Percentiles rank a stretch among this genome's conserved stretches.
Evolutionary conservation across 2,329 filamentous ascomycete genomes (phyloP).

Genomic region (Hypoxylon sp.): DNA sequence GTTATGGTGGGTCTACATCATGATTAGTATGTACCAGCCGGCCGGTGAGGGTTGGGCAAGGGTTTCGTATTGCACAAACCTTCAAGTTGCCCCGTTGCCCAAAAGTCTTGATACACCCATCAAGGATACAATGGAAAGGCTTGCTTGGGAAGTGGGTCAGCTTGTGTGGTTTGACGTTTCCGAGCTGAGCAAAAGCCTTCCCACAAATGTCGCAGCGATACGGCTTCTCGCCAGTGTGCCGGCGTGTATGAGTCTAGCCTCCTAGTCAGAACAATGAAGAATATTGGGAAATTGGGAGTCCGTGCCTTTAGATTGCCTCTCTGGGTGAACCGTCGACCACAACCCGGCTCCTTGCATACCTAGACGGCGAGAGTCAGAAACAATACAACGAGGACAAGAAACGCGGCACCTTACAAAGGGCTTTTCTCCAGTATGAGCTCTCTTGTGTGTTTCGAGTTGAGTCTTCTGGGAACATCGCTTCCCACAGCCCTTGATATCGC

Average conservation of each 20-base stretch:
- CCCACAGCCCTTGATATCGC: slow-evolving; percentile 77
- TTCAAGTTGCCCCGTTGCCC: slow-evolving; percentile 93
- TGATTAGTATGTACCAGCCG: slow-evolving; percentile 7
- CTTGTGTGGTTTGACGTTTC: slow-evolving; percentile 44
- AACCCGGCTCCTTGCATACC: slow-evolving; percentile 41
- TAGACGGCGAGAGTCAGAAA: slow-evolving; percentile 17
- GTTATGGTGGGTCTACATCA: slow-evolving; percentile 76
- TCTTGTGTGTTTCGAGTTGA: slow-evolving; percentile 88
- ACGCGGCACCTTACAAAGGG: slow-evolving; percentile 77
- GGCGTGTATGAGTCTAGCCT: slow-evolving; percentile 28
- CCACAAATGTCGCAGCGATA: slow-evolving; percentile 34
- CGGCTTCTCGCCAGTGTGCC: slow-evolving; percentile 39
- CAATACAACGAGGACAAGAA: neutral
- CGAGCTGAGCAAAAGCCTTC: slow-evolving; percentile 38
- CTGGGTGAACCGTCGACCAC: slow-evolving; percentile 88
- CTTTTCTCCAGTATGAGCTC: slow-evolving; percentile 89
- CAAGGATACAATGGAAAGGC: slow-evolving; percentile 69
- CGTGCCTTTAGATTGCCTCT: slow-evolving; percentile 86
- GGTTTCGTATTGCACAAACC: slow-evolving; percentile 59
- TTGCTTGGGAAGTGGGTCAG: slow-evolving; percentile 47
- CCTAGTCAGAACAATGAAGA: slow-evolving; percentile 15
- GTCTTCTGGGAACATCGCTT: slow-evolving; percentile 93
- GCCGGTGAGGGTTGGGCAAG: no score
- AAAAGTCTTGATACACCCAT: slow-evolving; percentile 82
- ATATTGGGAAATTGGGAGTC: neutral